Evolutionary conservation across 345 rosid genomes (phyloP).

Genomic region (Boechera stricta): DNA sequence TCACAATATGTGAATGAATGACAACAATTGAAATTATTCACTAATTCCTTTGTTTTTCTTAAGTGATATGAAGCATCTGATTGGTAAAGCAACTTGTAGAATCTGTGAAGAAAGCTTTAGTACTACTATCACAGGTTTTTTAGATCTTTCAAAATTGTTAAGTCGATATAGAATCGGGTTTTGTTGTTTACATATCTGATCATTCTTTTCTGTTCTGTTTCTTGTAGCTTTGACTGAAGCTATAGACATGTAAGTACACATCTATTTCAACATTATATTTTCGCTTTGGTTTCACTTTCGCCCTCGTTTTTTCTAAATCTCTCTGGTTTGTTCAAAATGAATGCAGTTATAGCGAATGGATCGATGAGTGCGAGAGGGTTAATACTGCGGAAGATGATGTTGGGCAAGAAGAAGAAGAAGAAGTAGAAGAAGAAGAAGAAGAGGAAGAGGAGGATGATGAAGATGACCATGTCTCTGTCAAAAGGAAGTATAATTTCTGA

Average conservation of each 20-base stretch:
- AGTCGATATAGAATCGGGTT: background rate
- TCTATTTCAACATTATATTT: background rate
- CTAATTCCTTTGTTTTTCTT: conserved; percentile 19
- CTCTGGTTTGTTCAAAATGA: background rate
- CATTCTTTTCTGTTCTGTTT: conserved; percentile 30
- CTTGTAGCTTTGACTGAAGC: conserved; percentile 85
- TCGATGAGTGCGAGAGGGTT: conserved; percentile 92
- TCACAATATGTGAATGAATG: background rate
- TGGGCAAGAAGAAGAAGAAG: conserved; percentile 52
- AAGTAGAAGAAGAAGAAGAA: conserved; percentile 30
- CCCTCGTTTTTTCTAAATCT: background rate
- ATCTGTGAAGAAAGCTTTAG: conserved; percentile 92
- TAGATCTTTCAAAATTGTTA: background rate
- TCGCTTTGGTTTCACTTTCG: background rate
- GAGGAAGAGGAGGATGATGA: conserved; percentile 51
- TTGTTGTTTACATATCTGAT: background rate
- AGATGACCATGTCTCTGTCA: conserved; percentile 37
- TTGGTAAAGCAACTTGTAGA: conserved; percentile 78
- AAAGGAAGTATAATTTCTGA: conserved; percentile 45
- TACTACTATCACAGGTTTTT: conserved; percentile 80
- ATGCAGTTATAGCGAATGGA: conserved; percentile 96
- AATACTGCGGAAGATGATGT: conserved; percentile 69
- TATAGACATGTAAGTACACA: conserved; percentile 82
- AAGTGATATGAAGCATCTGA: conserved; percentile 92
- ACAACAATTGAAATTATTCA: background rate